Percentiles rank a stretch among this genome's conserved stretches.
phyloP scores from a whole-genome alignment of 23 red algal species.

The Gracilaria vermiculophylla region DNA sequence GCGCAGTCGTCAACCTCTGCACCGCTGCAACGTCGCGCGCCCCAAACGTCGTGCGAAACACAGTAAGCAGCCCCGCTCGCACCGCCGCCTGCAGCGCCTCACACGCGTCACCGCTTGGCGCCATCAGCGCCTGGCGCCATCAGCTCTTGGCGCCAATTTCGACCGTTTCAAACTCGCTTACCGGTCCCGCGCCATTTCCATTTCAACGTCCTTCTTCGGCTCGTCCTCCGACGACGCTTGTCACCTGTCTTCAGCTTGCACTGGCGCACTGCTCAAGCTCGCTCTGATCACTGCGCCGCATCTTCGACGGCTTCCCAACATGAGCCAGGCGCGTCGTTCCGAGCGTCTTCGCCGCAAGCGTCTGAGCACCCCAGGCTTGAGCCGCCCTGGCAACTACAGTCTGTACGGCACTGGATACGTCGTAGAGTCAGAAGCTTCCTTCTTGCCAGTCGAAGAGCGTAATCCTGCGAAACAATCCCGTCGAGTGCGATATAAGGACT shows the following conservation, averaged over 20 bases:
- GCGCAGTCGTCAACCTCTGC: no score
- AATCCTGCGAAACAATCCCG: conserved; percentile 7
- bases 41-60: neutral
- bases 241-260: neutral
- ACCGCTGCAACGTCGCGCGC: neutral
- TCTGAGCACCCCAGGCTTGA: conserved; percentile 29
- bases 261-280: neutral
- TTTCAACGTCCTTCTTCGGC: neutral
- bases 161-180: neutral
- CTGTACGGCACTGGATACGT: conserved; percentile 53
- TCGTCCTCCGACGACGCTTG: neutral
- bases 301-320: neutral
- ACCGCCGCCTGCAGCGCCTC: neutral
- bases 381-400: conserved; percentile 29
- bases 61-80: neutral
- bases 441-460: neutral
- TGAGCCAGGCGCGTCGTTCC: conserved; percentile 45
- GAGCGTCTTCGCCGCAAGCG: conserved; percentile 57
- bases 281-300: neutral
- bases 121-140: neutral
- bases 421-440: conserved; percentile 54
- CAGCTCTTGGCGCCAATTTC: conserved; percentile 20
- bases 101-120: neutral
- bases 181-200: neutral
- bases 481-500: conserved; percentile 42